These are phyloP conservation scores for Calocybe gambosa DNA, from an alignment of 1,284 basidiomycete genomes.

Conservation along the genomic window DNA sequence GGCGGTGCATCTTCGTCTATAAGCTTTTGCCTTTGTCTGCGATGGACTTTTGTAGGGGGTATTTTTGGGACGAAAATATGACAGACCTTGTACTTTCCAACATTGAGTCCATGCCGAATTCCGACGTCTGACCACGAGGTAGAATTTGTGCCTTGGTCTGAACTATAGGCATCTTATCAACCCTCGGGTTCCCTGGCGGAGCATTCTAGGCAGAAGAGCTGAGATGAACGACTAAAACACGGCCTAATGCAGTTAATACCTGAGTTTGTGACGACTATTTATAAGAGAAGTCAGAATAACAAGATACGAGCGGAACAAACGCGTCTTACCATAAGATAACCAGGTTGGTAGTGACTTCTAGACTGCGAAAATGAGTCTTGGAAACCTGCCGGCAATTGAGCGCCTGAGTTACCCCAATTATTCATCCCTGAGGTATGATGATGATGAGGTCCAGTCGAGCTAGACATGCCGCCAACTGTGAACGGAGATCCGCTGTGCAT, in stretches of 20 bases:
- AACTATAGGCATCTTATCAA: slow-evolving; percentile 63
- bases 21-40: slow-evolving; percentile 51
- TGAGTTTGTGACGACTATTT: slow-evolving; percentile 54
- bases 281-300: neutral
- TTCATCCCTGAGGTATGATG: slow-evolving; percentile 34
- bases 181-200: slow-evolving; percentile 52
- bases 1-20: slow-evolving; percentile 73
- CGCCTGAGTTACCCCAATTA: slow-evolving; percentile 31
- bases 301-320: slow-evolving; percentile 12
- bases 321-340: slow-evolving; percentile 60
- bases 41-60: slow-evolving; percentile 4
- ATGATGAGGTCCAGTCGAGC: slow-evolving; percentile 30
- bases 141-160: slow-evolving; percentile 66
- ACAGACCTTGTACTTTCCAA: slow-evolving; percentile 61
- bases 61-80: neutral
- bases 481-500: slow-evolving; percentile 28
- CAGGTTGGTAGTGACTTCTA: slow-evolving; percentile 67
- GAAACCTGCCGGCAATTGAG: slow-evolving; percentile 30
- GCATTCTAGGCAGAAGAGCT: slow-evolving; percentile 32
- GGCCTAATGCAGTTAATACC: slow-evolving; percentile 24
- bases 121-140: slow-evolving; percentile 52
- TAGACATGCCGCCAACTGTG: slow-evolving; percentile 40
- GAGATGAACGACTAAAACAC: neutral
- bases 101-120: slow-evolving; percentile 77
- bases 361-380: slow-evolving; percentile 60